These are phyloP conservation scores for Tuber brumale DNA, from an alignment of 495 filamentous ascomycete species.

Conservation along the genomic window DNA sequence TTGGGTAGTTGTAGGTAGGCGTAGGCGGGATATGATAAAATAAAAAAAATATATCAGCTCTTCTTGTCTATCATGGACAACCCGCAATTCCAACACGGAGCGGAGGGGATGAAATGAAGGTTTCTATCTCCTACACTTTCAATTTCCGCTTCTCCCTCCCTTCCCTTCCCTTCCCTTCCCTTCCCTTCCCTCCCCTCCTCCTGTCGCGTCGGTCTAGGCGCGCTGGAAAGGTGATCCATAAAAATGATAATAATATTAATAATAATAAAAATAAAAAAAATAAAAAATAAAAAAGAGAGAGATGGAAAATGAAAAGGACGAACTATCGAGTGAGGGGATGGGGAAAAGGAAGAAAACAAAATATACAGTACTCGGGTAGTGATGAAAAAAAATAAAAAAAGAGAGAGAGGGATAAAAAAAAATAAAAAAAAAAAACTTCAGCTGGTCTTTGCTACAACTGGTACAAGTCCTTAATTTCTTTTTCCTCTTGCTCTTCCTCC, in stretches of 20 bases:
- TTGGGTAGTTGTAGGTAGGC: constrained; percentile 7
- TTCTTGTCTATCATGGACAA: background rate
- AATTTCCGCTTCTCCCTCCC: background rate
- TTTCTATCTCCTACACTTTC: background rate
- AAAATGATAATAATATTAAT: background rate
- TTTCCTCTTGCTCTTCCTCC: constrained; percentile 22
- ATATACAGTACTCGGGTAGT: constrained; percentile 4
- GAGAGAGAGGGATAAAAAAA: no score
- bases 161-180: constrained; percentile 18
- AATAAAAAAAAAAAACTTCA: constrained; percentile 6
- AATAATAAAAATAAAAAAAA: constrained; percentile 3
- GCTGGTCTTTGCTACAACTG: constrained; percentile 4
- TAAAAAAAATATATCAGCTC: constrained; percentile 8
- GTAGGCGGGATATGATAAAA: constrained; percentile 24
- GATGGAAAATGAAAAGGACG: constrained; percentile 6
- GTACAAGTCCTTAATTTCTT: constrained; percentile 5
- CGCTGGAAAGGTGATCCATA: constrained; percentile 4
- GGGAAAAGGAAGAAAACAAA: constrained; percentile 12
- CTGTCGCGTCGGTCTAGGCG: constrained; percentile 21
- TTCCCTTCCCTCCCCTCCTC: constrained; percentile 13
- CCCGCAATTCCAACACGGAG: background rate
- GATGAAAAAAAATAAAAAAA: constrained; percentile 1
- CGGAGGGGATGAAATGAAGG: background rate
- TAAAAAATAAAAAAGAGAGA: constrained; percentile 18
- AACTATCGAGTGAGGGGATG: constrained; percentile 6